Conservation (phyloP, 2,329 filamentous ascomycete genomes). For the Microdochium nivale region DNA sequence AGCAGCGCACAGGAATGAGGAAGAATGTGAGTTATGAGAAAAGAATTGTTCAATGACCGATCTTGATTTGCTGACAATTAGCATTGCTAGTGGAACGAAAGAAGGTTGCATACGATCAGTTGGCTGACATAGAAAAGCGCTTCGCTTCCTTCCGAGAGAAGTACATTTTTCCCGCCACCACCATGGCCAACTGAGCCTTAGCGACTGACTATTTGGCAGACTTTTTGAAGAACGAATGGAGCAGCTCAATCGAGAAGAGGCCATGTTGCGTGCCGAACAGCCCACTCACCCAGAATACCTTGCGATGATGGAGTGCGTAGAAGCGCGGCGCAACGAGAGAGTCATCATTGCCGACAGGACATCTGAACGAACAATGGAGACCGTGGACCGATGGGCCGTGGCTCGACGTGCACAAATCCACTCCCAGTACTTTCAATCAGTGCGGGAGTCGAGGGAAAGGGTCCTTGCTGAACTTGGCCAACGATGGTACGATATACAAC, state of each 20-base stretch:
- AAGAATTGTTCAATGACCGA: neutral
- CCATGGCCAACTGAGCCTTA: neutral
- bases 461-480: slow-evolving; percentile 74
- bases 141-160: slow-evolving; percentile 80
- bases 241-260: slow-evolving; percentile 64
- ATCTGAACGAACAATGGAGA: slow-evolving; percentile 63
- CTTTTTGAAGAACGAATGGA: slow-evolving; percentile 84
- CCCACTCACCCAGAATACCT: slow-evolving; percentile 88
- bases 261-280: slow-evolving; percentile 46
- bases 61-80: slow-evolving; percentile 16
- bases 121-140: slow-evolving; percentile 75
- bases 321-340: slow-evolving; percentile 74
- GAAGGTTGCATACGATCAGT: slow-evolving; percentile 68
- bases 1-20: slow-evolving; percentile 49
- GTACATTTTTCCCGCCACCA: slow-evolving; percentile 31
- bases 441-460: slow-evolving; percentile 74
- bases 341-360: slow-evolving; percentile 67
- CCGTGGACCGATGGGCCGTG: slow-evolving; percentile 65
- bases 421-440: slow-evolving; percentile 81
- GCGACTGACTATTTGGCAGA: slow-evolving; percentile 35
- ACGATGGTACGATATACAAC: slow-evolving; percentile 88
- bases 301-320: slow-evolving; percentile 79
- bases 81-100: slow-evolving; percentile 60
- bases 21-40: slow-evolving; percentile 47
- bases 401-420: slow-evolving; percentile 80